Base-by-base conservation (phyloP, 768 basidiomycete species). In the Agrocybe pediades region DNA sequence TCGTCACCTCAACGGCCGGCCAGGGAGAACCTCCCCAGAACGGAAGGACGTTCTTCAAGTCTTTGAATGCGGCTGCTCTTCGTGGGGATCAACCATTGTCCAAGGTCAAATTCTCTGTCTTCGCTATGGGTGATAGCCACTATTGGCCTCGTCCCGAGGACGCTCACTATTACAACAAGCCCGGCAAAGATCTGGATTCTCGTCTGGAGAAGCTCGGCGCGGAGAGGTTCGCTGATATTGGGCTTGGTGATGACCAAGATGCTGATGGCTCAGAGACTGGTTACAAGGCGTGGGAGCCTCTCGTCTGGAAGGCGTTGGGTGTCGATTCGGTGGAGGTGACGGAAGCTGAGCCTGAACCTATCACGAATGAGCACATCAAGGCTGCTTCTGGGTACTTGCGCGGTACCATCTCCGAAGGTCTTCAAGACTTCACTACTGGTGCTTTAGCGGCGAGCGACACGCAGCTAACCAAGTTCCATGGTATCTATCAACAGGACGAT, bases 301-400 rank as follows among this genome's bases (percentile, higher is more conserved):
- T 80, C 43, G 61, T 98, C 30, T 99, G 97, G 97, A 94, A 96
- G 72, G 89, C 87, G 1, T 78, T 98, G 24, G 95, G 96, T 46
- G 95, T 98, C 42, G 97, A 95, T 69, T 76, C 75, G 15, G 74
- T 98, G 45, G 90, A 97, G 68, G 84, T 98, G 17, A 82, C 79
- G 26, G 97, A 98, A 71, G 88, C 87, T 17, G 95, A 98, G 67
- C 95, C 95, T 0, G 95, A 98, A 62, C 86, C 92, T 1, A 96
- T 99, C 70, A 98, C 97, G 50, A 98, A 98, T 77, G 97, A 99
- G 73, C 94, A 98, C 71, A 98, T 98, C 82, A 99, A 98, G 76
- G 97, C 91, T 44, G 95, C 96, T 5, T 93, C 90, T 43, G 84
- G 87, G 51, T 98, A 89, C 74, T 82, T 98, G 19, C 90, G 97